Conservation (phyloP, 352 stramenopile species). For the Thalassiosira livingstoniorum region DNA sequence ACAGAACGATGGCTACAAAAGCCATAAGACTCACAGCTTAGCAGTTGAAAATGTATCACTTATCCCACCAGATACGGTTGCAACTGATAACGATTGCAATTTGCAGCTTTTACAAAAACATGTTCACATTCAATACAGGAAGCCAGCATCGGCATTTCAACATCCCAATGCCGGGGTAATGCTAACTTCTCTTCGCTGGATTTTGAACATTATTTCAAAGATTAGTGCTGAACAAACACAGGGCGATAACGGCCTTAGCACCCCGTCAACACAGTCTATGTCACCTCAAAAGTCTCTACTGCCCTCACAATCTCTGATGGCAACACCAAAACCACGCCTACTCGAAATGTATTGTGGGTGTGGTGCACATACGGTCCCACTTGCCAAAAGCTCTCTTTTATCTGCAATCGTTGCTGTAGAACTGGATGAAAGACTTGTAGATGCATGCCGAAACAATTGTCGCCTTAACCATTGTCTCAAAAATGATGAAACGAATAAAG, state of each 20-base stretch:
- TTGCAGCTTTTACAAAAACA: not conserved
- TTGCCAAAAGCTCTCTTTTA: conserved; percentile 67
- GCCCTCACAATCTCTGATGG: not conserved
- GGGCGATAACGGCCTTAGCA: too few species aligned
- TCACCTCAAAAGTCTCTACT: not conserved
- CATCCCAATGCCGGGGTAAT: conserved; percentile 82
- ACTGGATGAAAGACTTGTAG: conserved; percentile 71
- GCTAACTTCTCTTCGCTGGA: conserved; percentile 74
- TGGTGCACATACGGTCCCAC: conserved; percentile 76
- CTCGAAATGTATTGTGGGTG: conserved; percentile 84
- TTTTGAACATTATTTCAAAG: conserved; percentile 60
- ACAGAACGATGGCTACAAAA: not conserved
- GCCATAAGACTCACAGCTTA: not conserved
- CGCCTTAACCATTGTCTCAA: conserved; percentile 61
- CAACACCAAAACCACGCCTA: conserved; percentile 37
- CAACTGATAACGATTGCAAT: not conserved
- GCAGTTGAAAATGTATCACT: conserved; percentile 40
- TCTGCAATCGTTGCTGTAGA: conserved; percentile 71
- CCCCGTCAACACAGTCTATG: not conserved
- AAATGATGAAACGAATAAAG: conserved; percentile 5
- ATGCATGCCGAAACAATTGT: conserved; percentile 68
- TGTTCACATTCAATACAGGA: conserved; percentile 64
- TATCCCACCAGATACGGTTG: conserved; percentile 7
- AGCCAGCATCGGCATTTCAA: conserved; percentile 77
- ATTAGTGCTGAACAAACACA: conserved; percentile 47